These are phyloP conservation scores for Filobasidium wieringae DNA, from an alignment of 768 basidiomycete species.

Conservation along the genomic window DNA sequence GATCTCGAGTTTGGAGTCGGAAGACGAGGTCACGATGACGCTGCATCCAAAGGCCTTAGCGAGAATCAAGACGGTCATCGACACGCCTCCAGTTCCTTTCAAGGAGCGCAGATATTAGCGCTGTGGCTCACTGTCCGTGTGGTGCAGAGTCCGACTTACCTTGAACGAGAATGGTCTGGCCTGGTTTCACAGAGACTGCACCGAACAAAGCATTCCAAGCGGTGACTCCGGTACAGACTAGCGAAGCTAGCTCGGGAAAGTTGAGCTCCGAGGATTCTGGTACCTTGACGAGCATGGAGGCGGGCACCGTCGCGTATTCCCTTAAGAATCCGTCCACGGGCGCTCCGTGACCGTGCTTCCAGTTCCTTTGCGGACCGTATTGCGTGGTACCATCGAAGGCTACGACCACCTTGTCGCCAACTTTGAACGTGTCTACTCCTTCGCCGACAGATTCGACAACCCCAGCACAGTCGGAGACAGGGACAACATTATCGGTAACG, in stretches of 20 bases:
- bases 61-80: not conserved
- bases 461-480: slow-evolving; percentile 16
- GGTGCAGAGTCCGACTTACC: not conserved
- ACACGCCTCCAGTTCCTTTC: slow-evolving; percentile 1
- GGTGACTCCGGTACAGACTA: slow-evolving; percentile 1
- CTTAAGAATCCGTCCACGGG: not conserved
- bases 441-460: slow-evolving; percentile 11
- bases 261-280: not conserved
- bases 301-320: not conserved
- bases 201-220: slow-evolving; percentile 8
- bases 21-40: slow-evolving; percentile 2
- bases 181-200: not conserved
- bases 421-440: slow-evolving; percentile 12
- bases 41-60: not conserved
- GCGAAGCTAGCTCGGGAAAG: not conserved
- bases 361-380: not conserved
- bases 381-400: slow-evolving; percentile 12
- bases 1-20: not conserved
- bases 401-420: slow-evolving; percentile 16
- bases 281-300: not conserved
- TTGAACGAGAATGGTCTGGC: not conserved
- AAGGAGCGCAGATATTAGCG: not conserved
- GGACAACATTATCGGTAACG: slow-evolving; percentile 10
- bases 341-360: not conserved
- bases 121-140: too few relatives aligned